A percentile compares a stretch with the other conserved stretches of the same genome.
Conservation (phyloP, 2,329 filamentous ascomycete genomes). For the Hypoxylon sp. region DNA sequence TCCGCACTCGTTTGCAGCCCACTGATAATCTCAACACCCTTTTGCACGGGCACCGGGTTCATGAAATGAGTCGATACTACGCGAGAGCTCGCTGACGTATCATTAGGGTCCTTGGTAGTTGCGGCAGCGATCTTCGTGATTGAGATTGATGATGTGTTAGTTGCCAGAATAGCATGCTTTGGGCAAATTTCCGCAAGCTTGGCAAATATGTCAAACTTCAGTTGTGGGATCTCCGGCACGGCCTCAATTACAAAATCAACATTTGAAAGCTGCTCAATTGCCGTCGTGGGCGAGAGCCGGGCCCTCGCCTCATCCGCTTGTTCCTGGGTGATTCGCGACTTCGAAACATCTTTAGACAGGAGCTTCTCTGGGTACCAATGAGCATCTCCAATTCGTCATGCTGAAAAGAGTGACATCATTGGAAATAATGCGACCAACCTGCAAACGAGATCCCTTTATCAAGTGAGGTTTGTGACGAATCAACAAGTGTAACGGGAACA, state of each 20-base stretch:
- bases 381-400: constrained; percentile 25
- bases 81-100: constrained; percentile 85
- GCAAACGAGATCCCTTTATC: constrained; percentile 93
- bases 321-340: constrained; percentile 85
- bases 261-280: constrained; percentile 81
- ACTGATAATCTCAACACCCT: constrained; percentile 97
- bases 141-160: constrained; percentile 98
- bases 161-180: constrained; percentile 89
- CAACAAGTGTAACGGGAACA: constrained; percentile 88
- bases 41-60: constrained; percentile 98
- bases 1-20: constrained; percentile 89
- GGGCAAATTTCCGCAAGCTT: constrained; percentile 86
- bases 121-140: constrained; percentile 96
- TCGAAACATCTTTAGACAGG: constrained; percentile 91
- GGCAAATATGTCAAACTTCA: constrained; percentile 91
- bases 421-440: constrained; percentile 65
- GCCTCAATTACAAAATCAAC: constrained; percentile 98
- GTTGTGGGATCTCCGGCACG: constrained; percentile 88
- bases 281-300: constrained; percentile 78
- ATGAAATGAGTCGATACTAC: constrained; percentile 98
- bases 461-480: constrained; percentile 85
- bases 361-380: constrained; percentile 78
- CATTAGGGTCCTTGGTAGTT: constrained; percentile 82
- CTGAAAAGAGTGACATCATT: not conserved
- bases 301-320: constrained; percentile 81